Evolutionary conservation across 2,329 filamentous ascomycete genomes (phyloP).

Genomic region (Alternaria arbusti): DNA sequence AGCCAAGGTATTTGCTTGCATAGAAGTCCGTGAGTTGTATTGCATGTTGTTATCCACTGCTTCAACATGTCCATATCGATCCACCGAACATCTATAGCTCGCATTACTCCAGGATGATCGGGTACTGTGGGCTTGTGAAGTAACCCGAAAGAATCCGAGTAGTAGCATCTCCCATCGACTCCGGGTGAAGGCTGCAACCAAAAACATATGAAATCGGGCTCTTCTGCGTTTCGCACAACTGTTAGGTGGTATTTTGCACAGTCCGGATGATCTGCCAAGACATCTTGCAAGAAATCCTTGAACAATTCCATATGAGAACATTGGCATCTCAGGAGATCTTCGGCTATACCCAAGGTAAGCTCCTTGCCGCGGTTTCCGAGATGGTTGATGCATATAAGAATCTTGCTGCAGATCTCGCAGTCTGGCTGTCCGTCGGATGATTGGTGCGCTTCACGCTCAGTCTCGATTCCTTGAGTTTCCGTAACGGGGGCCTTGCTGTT

Average conservation of each 20-base stretch:
- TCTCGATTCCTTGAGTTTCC: too few relatives aligned
- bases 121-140: not conserved
- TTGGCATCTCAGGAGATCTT: not conserved
- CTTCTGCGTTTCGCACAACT: too few relatives aligned
- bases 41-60: not conserved
- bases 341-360: not conserved
- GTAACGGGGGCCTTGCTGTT: too few relatives aligned
- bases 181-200: too few relatives aligned
- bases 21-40: not conserved
- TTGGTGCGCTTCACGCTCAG: too few relatives aligned
- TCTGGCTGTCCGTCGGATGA: not conserved
- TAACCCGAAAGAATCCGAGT: not conserved
- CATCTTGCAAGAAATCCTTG: not conserved
- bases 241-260: too few relatives aligned
- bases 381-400: not conserved
- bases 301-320: not conserved
- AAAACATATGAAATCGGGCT: too few relatives aligned
- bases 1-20: not conserved
- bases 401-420: not conserved
- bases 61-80: not conserved
- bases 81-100: not conserved
- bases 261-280: too few relatives aligned
- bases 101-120: not conserved
- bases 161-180: too few relatives aligned
- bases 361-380: not conserved